Base-by-base conservation (phyloP, 805 yeast species). In the Starmera quercuum region DNA sequence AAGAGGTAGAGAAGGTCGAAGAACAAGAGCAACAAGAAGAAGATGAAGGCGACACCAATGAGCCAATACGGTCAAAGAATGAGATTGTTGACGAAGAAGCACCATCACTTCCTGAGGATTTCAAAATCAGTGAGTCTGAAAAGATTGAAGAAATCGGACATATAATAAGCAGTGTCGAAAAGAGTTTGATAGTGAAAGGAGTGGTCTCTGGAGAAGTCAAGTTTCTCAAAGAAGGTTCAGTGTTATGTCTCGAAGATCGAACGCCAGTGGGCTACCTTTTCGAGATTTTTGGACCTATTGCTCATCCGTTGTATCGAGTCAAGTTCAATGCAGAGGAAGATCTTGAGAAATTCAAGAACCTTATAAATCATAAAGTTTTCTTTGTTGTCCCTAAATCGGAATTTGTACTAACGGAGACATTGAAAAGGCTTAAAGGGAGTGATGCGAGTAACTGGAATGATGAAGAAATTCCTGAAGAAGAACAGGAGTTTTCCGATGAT, bases 371-470 rank as follows among this genome's bases (percentile, higher is more conserved):
- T 12, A 68, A 67, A 28, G 90, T 81, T 0, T 85, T 48, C 54
- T 85, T 82, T 45, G 90, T 88, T 6, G 92, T 83, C 2, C 80
- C 87, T 2, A 82, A 75, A 24, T 81, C 96, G 0, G 71, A 81
- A 35, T 90, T 87, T 58, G 64, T 83, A 7, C 75, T 78, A 42
- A 90, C 97, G 0, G 82, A 81, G 33, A 61, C 73, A 17, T 68
- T 88, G 35, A 83, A 76, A 46, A 61, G 68, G 16, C 38, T 78
- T 14, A 88, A 81, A 49, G 98, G 97, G 17, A 80, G 87, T 2
- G 98, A 92, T 61, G 98, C 98, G 0, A 83, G 95, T 49, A 92
- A 92, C 47, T 79, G 85, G 55, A 82, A 85, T 53, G 98, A 92
- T 56, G 97, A 92, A 59, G 98, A 92, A 50, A 59, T 90, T 20